A percentile compares a stretch with the other conserved stretches of the same genome.
These are phyloP conservation scores for Plantago ovata DNA, from an alignment of 257 asterid genomes.

Conservation along the genomic window DNA sequence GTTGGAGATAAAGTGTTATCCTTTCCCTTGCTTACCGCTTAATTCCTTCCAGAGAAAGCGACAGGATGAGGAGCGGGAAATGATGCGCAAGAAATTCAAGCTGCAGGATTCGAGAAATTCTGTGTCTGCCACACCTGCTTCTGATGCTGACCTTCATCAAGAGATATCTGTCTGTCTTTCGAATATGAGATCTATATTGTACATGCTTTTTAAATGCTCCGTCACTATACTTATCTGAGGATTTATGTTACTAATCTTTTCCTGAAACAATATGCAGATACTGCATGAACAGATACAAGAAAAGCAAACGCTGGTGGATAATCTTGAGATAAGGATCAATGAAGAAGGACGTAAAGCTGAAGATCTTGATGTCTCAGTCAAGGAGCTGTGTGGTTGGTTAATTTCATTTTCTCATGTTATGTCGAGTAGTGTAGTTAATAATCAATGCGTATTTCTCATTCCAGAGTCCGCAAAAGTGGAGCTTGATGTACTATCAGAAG, in stretches of 20 bases:
- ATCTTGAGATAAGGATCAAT: slow-evolving; percentile 40
- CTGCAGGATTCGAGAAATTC: slow-evolving; percentile 54
- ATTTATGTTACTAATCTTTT: neutral
- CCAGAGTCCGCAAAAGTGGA: slow-evolving; percentile 68
- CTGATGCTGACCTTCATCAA: slow-evolving; percentile 53
- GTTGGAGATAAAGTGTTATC: neutral
- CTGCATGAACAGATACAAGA: slow-evolving; percentile 43
- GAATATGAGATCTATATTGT: slow-evolving; percentile 1
- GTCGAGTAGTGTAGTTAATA: slow-evolving; percentile 18
- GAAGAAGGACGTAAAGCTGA: slow-evolving; percentile 55
- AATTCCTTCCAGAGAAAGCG: slow-evolving; percentile 48
- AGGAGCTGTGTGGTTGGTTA: slow-evolving; percentile 59
- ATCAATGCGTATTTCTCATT: slow-evolving; percentile 13
- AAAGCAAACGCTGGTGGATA: slow-evolving; percentile 40
- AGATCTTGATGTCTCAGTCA: slow-evolving; percentile 42
- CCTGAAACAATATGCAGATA: slow-evolving; percentile 41
- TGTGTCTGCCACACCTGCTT: slow-evolving; percentile 42
- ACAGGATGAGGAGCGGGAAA: slow-evolving; percentile 33
- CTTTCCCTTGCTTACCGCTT: neutral
- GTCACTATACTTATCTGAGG: too few relatives aligned
- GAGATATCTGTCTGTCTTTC: slow-evolving; percentile 63
- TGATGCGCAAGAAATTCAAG: slow-evolving; percentile 44
- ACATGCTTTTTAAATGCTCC: neutral
- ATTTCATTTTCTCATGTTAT: slow-evolving; percentile 17
- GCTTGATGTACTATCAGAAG: slow-evolving; percentile 55